Base-by-base conservation (phyloP, 805 yeast genomes). In the Spathaspora hagerdaliae region DNA sequence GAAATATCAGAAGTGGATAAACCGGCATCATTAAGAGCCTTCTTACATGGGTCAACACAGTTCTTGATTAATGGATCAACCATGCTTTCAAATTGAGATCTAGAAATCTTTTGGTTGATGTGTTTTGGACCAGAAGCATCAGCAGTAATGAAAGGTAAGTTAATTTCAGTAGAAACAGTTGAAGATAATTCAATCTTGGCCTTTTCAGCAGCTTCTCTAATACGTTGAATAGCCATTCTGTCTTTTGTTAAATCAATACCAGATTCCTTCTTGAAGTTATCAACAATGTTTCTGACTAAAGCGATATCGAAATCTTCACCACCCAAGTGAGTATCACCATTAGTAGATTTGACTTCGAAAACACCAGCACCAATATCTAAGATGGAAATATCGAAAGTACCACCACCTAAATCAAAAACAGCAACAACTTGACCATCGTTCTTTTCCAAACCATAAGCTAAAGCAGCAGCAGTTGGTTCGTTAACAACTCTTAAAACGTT, bases 381-480 rank as follows among this genome's bases (percentile, higher is more conserved):
- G 67, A 90, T 87, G 59, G 97, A 90, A 73, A 90, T 85, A 85
- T 90, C 97, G 69, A 90, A 90, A 62, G 97, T 90, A 83, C 97
- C 97, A 72, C 97, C 97, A 83, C 97, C 97, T 64, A 90, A 80
- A 75, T 90, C 97, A 76, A 91, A 90, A 55, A 90, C 97, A 51
- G 97, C 97, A 59, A 90, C 96, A 51, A 86, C 85, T 73, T 83
- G 84, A 63, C 83, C 78, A 56, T 78, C 82, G 61, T 83, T 86
- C 64, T 77, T 81, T 75, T 89, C 96, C 62, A 89, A 77, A 75
- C 97, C 97, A 72, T 89, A 89, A 53, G 97, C 97, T 62, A 89
- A 77, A 52, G 97, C 96, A 53, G 97, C 94, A 52, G 94, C 94
- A 53, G 94, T 85, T 60, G 95, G 95, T 78, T 86, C 95, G 76